phyloP scores from a whole-genome alignment of 441 rosid genomes.

The Jatropha multifida region DNA sequence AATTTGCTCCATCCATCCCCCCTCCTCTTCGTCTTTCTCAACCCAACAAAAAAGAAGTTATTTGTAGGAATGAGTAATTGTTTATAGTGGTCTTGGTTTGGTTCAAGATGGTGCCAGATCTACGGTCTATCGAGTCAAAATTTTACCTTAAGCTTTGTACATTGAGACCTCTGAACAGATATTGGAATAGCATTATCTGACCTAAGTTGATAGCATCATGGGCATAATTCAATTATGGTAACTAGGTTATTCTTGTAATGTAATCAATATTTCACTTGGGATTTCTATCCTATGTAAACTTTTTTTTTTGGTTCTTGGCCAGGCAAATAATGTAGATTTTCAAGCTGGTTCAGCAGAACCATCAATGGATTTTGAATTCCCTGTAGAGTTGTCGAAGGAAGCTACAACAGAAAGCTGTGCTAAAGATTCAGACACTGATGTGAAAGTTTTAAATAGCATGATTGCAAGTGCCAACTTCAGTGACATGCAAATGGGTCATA shows the following conservation, averaged over 20 bases:
- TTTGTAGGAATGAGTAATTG: too few relatives aligned
- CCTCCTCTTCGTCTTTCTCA: too few relatives aligned
- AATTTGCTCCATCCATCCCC: too few relatives aligned
- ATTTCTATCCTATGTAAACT: neutral
- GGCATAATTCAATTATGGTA: neutral
- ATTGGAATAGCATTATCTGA: too few relatives aligned
- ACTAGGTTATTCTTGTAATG: neutral
- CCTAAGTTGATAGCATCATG: neutral
- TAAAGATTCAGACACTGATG: constrained; percentile 27
- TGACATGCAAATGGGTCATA: constrained; percentile 30
- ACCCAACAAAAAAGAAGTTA: too few relatives aligned
- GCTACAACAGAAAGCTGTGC: constrained; percentile 26
- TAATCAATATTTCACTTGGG: constrained; percentile 5
- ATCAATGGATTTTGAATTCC: constrained; percentile 39
- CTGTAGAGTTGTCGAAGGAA: constrained; percentile 32
- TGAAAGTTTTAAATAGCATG: constrained; percentile 26
- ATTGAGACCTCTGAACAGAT: neutral
- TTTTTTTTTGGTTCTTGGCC: constrained; percentile 13
- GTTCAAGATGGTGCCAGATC: neutral
- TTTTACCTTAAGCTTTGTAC: neutral
- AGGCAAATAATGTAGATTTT: constrained; percentile 31
- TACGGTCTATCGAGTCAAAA: neutral
- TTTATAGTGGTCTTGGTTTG: neutral
- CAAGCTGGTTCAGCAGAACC: constrained; percentile 28
- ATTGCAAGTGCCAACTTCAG: constrained; percentile 19